phyloP scores from a whole-genome alignment of 768 basidiomycete genomes.

The Suillus variegatus region DNA sequence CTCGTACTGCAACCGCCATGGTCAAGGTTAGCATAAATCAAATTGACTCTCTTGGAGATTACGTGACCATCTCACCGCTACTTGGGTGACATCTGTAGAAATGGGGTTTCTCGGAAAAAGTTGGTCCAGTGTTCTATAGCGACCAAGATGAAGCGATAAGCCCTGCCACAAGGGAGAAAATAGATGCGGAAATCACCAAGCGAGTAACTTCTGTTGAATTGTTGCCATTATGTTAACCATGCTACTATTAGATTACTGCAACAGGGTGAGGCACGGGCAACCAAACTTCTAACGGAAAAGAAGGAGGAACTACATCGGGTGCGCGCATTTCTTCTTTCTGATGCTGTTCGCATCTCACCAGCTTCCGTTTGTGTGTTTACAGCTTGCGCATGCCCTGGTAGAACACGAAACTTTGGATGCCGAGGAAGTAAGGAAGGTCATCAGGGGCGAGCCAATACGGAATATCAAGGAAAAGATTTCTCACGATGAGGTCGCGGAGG shows the following conservation, averaged over 20 bases:
- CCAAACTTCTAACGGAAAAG: slow-evolving; percentile 60
- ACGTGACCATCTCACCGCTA: slow-evolving; percentile 1
- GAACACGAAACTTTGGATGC: slow-evolving; percentile 92
- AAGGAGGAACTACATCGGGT: slow-evolving; percentile 78
- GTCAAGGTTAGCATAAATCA: slow-evolving; percentile 65
- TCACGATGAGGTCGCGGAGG: slow-evolving; percentile 39
- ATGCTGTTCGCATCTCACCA: not conserved
- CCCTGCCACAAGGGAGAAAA: slow-evolving; percentile 74
- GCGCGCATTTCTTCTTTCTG: slow-evolving; percentile 21
- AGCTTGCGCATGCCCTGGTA: slow-evolving; percentile 91
- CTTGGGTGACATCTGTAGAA: slow-evolving; percentile 39
- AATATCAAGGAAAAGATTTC: slow-evolving; percentile 65
- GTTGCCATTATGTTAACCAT: not conserved
- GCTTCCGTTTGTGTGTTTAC: slow-evolving; percentile 4
- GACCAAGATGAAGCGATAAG: slow-evolving; percentile 73
- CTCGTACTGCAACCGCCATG: slow-evolving; percentile 79
- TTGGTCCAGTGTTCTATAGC: slow-evolving; percentile 83
- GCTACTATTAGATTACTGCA: slow-evolving; percentile 54
- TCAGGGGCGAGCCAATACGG: slow-evolving; percentile 81
- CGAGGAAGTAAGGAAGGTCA: slow-evolving; percentile 84
- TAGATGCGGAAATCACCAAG: slow-evolving; percentile 86
- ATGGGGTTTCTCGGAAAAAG: slow-evolving; percentile 76
- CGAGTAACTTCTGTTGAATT: slow-evolving; percentile 40
- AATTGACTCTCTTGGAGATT: slow-evolving; percentile 9
- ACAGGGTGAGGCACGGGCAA: slow-evolving; percentile 68